Percentiles rank a stretch among this genome's conserved stretches.
Evolutionary conservation across 169 alveolate genomes (phyloP).

Genomic region (Perkinsus marinus): DNA sequence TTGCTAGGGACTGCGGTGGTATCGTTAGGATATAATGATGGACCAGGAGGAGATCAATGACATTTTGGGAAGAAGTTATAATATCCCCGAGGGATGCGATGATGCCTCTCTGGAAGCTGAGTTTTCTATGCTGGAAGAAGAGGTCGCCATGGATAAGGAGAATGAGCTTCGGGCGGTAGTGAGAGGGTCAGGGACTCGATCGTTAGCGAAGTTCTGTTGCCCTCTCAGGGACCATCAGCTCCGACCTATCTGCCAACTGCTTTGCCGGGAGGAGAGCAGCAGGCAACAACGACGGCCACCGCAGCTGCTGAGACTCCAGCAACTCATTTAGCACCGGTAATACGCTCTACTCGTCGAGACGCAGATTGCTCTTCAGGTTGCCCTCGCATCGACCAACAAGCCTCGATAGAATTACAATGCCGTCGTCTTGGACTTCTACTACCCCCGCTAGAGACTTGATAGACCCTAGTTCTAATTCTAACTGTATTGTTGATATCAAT

Average conservation of each 20-base stretch:
- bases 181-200: no score
- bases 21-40: neutral
- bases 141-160: neutral
- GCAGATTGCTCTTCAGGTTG: neutral
- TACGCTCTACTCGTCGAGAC: no score
- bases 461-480: no score
- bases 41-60: slow-evolving; percentile 7
- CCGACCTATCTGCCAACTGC: neutral
- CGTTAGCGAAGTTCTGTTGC: neutral
- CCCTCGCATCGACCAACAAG: neutral
- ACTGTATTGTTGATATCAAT: no score
- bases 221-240: neutral
- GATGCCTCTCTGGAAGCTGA: neutral
- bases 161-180: neutral
- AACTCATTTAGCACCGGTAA: neutral
- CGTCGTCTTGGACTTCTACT: no score
- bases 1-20: neutral
- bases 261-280: neutral
- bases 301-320: neutral
- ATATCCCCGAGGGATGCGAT: neutral
- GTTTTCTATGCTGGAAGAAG: neutral
- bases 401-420: neutral
- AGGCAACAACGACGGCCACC: no score
- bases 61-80: neutral
- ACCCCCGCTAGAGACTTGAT: neutral